Conservation (phyloP, 345 rosid species). For the thale cress (Arabidopsis thaliana) region TAIR10.1 NC_003075.7:1515501-1516000, state of each 20-base stretch:
- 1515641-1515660: not conserved
- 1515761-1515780: not conserved
- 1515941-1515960: conserved; percentile 21
- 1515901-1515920: conserved; percentile 43
- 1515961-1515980: conserved; percentile 26
- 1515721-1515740: conserved; percentile 24
- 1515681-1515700: not conserved
- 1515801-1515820: not conserved
- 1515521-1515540: not conserved
- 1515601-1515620: conserved; percentile 7
- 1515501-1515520: too few relatives aligned
- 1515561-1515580: not conserved
- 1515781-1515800: conserved; percentile 20
- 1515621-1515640: not conserved
- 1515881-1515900: conserved; percentile 30
- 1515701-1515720: not conserved
- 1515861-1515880: conserved; percentile 27
- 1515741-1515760: not conserved
- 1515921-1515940: conserved; percentile 15
- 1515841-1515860: conserved; percentile 1
- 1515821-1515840: conserved; percentile 28
- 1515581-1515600: not conserved
- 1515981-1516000: conserved; percentile 45
- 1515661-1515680: not conserved
- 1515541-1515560: not conserved